Percentiles rank a stretch among this genome's conserved stretches.
Evolutionary conservation across 2,329 filamentous ascomycete genomes (phyloP).

Genomic region (Paramyrothecium sp.): DNA sequence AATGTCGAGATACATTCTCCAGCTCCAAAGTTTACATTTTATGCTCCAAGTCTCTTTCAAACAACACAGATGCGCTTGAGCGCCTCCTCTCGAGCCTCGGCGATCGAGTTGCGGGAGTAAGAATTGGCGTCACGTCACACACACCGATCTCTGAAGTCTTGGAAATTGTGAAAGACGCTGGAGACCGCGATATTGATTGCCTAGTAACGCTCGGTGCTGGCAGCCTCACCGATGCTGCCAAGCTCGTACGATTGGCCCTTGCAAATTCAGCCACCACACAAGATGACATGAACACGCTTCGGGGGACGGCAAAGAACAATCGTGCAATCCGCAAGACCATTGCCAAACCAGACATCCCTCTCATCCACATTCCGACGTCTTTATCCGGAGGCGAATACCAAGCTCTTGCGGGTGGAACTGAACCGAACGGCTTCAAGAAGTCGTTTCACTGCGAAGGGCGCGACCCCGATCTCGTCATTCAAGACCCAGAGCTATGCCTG

Average conservation of each 20-base stretch:
- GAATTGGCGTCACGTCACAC: constrained; percentile 52
- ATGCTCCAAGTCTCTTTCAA: constrained; percentile 43
- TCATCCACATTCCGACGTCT: constrained; percentile 32
- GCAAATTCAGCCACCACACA: constrained; percentile 42
- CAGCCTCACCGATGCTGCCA: constrained; percentile 55
- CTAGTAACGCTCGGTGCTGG: constrained; percentile 55
- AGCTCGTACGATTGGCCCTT: constrained; percentile 47
- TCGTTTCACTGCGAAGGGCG: constrained; percentile 29
- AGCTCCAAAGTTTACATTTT: too few species aligned
- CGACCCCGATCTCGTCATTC: constrained; percentile 51
- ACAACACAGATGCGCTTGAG: constrained; percentile 42
- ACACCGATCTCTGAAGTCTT: constrained; percentile 53
- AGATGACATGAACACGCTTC: constrained; percentile 35
- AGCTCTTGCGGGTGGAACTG: constrained; percentile 25
- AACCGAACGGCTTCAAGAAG: constrained; percentile 22
- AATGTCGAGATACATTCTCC: too few species aligned
- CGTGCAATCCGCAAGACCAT: constrained; percentile 7
- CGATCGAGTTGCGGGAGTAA: constrained; percentile 39
- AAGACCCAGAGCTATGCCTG: constrained; percentile 50
- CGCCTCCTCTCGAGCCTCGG: constrained; percentile 38
- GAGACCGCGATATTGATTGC: constrained; percentile 38
- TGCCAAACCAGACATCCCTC: constrained; percentile 22
- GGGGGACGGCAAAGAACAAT: constrained; percentile 17
- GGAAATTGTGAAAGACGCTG: constrained; percentile 40
- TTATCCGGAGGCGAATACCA: constrained; percentile 35